Base-by-base conservation (phyloP, 176 grass and related monocot genomes). In the Ananas comosus region DNA sequence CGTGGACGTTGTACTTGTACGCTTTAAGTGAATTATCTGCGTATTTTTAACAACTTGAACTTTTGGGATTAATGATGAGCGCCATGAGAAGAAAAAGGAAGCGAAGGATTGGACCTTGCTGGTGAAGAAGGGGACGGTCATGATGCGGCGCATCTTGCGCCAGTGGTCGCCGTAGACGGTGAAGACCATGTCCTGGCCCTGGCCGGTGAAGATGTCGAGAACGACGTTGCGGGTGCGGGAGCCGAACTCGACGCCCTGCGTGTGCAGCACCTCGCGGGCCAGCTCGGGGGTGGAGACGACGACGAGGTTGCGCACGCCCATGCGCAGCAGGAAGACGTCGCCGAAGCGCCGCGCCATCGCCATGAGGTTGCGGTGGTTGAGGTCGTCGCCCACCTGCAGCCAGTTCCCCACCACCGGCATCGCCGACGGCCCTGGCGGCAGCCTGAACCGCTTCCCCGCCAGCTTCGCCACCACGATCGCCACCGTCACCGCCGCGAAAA, bases 61-160 rank as follows among this genome's bases (percentile, higher is more conserved):
- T 23, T 23, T 0, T 23, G 22, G 22, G 22, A 23, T 23, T 23
- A 23, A 23, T 23, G 22, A 1, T 23, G 1, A 23, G 22, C 1
- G 22, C 22, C 22, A 1, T 1, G 1, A 23, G 22, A 23, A 23
- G 1, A 1, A 23, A 23, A 1, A 23, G 22, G 22, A 23, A 23
- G 22, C 1, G 22, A 23, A 23, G n/a, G n/a, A 23, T 23, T 13
- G n/a, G 4, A 86, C 88, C 91, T 96, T 96, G 71, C 72, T 88
- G 70, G 91, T 96, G 79, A 96, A 96, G 82, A 96, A 96, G 52
- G 91, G 91, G 0, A 96, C 91, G 3, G 91, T 96, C 91, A 96
- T 91, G 87, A 96, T 96, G n/a, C 91, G 76, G 1, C 91, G 84
- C 91, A 96, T 96, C 91, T 96, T 96, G 64, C 91, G 91, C 91